Evolutionary conservation across 2,329 filamentous ascomycete species (phyloP), one percentile per base, ranked within the genome.

Genomic region (Tolypocladium endophyticum): DNA sequence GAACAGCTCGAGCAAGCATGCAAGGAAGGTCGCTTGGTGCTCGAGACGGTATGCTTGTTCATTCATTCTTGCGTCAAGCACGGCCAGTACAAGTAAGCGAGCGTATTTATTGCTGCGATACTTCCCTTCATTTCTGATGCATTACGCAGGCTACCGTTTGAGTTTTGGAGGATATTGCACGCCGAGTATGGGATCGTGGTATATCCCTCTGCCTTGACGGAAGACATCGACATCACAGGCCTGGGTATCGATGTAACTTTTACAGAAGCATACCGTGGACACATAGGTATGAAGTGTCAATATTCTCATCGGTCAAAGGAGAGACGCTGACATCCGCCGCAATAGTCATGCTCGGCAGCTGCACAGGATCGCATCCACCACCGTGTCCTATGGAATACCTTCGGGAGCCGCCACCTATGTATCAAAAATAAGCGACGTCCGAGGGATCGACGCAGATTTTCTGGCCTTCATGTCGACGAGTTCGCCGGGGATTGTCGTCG

Each of bases 11-110:
- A 71, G 35, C 64, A 64, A 20, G 73, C 72, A 0, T 64, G 67
- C 53, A 64, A 68, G 11, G 69, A 73, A 35, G 73, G 73, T 4
- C 65, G 63, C 12, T 60, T 76, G 28, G 68, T 75, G 16, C 64
- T 76, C 39, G 74, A 76, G 65, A 76, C 73, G 9, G 66, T 73
- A 18, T 76, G 74, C 53, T 61, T 76, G n/a, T 76, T 76, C 57
- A 67, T 76, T 30, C 73, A 76, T 58, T 68, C 72, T 30, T 74
- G 72, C 50, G 62, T 76, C 56, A 76, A 71, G 64, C 67, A 63
- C 9, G 72, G 70, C 11, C 73, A 76, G 55, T 76, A 70, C 64
- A 68, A 66, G 74, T 76, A 63, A 43, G 69, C 33, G 6, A 12
- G 16, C 20, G n/a, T 23, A 11, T 54, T 54, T 23, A 2, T 1